These are phyloP conservation scores for Cyathus striatus DNA, from an alignment of 768 basidiomycete species.

Conservation along the genomic window DNA sequence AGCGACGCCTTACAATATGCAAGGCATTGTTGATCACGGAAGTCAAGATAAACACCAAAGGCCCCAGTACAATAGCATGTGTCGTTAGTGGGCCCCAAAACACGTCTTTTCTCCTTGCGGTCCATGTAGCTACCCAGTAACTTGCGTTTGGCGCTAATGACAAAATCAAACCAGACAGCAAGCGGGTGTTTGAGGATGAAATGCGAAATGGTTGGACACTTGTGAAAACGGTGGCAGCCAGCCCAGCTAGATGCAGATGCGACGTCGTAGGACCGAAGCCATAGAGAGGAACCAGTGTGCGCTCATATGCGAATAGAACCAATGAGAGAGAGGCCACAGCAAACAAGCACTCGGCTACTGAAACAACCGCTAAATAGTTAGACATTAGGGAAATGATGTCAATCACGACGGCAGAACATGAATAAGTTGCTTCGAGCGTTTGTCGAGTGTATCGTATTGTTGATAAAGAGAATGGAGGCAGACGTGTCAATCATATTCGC, in stretches of 20 bases:
- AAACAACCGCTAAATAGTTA: too few relatives aligned
- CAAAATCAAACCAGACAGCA: slow-evolving; percentile 35
- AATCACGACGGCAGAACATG: too few relatives aligned
- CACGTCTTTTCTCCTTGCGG: slow-evolving; percentile 45
- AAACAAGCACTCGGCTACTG: not conserved
- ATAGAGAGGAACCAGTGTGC: slow-evolving; percentile 64
- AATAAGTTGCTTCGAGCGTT: too few relatives aligned
- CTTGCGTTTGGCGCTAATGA: slow-evolving; percentile 54
- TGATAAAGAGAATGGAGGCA: too few relatives aligned
- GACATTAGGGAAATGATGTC: too few relatives aligned
- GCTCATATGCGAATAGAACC: slow-evolving; percentile 56
- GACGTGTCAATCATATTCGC: too few relatives aligned
- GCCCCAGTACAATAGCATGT: slow-evolving; percentile 52
- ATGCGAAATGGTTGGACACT: slow-evolving; percentile 35
- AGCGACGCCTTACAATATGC: too few relatives aligned
- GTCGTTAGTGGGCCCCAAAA: slow-evolving; percentile 54
- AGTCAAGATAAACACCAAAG: slow-evolving; percentile 49
- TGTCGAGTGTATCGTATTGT: too few relatives aligned
- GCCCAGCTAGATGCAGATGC: slow-evolving; percentile 35
- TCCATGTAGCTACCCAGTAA: slow-evolving; percentile 61
- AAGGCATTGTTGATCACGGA: too few relatives aligned
- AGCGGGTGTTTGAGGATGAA: slow-evolving; percentile 19
- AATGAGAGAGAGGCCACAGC: slow-evolving; percentile 19
- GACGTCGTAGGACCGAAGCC: slow-evolving; percentile 51
- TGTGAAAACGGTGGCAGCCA: slow-evolving; percentile 29